Evolutionary conservation across 2,329 filamentous ascomycete species (phyloP), one percentile per base, ranked within the genome.

Genomic region (Ascocoryne sarcoides): DNA sequence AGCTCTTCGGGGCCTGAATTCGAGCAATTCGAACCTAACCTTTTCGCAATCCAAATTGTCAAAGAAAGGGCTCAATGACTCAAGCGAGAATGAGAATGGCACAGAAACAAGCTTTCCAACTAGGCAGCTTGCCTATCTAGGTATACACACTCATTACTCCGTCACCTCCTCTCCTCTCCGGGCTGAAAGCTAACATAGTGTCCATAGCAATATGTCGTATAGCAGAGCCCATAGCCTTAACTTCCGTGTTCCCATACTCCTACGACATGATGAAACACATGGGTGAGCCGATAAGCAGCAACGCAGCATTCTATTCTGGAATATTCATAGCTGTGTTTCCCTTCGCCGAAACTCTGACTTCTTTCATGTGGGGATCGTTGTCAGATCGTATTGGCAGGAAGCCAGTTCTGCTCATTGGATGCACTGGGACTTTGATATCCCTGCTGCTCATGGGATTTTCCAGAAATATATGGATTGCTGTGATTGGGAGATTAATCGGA

Each of bases 11-110:
- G n/a, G n/a, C n/a, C n/a, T n/a, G n/a, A n/a, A n/a, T n/a, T n/a
- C n/a, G n/a, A n/a, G n/a, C n/a, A n/a, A n/a, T n/a, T n/a, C n/a
- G n/a, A n/a, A n/a, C n/a, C n/a, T n/a, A n/a, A n/a, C n/a, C n/a
- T n/a, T n/a, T n/a, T n/a, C n/a, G n/a, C n/a, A n/a, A n/a, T n/a
- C n/a, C n/a, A n/a, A n/a, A n/a, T n/a, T n/a, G n/a, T n/a, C n/a
- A n/a, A n/a, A n/a, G n/a, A n/a, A n/a, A n/a, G n/a, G n/a, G n/a
- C n/a, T n/a, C n/a, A n/a, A n/a, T n/a, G n/a, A n/a, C n/a, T n/a
- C n/a, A n/a, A n/a, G n/a, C n/a, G n/a, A 42, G 32, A 19, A 33
- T 4, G 39, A 42, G 4, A 36, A 21, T 26, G 23, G 12, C 7
- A 26, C 12, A 12, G 7, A 26, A 26, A 12, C 7, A 26, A 26